Percentiles rank a stretch among this genome's conserved stretches.
Evolutionary conservation across 2,329 filamentous ascomycete genomes (phyloP).

Genomic region (Penicillium sp.): DNA sequence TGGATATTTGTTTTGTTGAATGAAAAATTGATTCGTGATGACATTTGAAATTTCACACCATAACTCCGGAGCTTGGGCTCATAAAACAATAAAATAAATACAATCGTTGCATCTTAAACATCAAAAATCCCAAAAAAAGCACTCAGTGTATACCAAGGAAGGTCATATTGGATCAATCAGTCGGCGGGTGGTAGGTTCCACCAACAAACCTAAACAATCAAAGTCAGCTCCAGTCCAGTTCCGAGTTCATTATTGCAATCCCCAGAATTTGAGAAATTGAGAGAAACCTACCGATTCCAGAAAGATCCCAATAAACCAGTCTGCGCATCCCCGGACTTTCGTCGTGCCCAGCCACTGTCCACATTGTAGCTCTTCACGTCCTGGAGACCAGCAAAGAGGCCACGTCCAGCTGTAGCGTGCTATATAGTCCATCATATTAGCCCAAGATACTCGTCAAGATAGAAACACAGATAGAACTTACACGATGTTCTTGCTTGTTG

Average conservation of each 20-base stretch:
- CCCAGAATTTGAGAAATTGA: no score
- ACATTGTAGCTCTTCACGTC: constrained; percentile 42
- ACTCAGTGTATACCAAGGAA: neutral
- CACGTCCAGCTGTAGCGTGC: constrained; percentile 36
- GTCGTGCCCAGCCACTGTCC: constrained; percentile 37
- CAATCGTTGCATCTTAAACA: neutral
- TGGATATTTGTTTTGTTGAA: no score
- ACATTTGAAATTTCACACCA: neutral
- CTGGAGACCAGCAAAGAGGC: constrained; percentile 41
- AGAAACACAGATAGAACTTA: constrained; percentile 11
- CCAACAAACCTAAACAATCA: constrained; percentile 13
- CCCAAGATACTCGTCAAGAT: neutral
- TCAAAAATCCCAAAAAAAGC: neutral
- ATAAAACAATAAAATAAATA: neutral
- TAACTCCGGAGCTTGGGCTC: neutral
- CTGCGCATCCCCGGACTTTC: constrained; percentile 18
- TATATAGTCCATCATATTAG: constrained; percentile 3
- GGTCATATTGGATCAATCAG: neutral
- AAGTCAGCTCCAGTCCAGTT: neutral
- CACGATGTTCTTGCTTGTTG: constrained; percentile 20
- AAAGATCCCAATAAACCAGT: constrained; percentile 17
- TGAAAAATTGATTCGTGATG: neutral
- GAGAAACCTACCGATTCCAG: constrained; percentile 25
- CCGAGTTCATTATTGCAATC: no score
- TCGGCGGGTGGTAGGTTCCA: constrained; percentile 11